Conservation (phyloP, 192 early-diverging fungal species). For the Blastocladiella britannica region DNA sequence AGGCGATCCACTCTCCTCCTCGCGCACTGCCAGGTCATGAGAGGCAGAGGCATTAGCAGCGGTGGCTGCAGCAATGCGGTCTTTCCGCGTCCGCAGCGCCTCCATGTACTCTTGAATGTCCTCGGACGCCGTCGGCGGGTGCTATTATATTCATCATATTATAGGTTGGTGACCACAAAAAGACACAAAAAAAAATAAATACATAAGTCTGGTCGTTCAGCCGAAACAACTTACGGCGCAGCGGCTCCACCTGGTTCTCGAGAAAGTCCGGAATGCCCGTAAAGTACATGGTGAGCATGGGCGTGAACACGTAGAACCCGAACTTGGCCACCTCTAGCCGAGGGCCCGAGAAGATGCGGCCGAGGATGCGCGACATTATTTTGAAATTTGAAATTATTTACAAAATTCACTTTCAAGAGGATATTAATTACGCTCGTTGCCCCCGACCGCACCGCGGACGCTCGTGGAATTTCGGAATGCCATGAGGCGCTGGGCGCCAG, state of each 20-base stretch:
- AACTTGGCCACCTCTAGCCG: not conserved
- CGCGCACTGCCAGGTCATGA: not conserved
- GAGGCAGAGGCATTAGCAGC: too few species aligned
- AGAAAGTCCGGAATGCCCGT: not conserved
- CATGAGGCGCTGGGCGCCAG: too few species aligned
- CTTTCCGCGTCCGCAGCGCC: not conserved
- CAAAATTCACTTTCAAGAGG: too few species aligned
- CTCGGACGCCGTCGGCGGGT: not conserved
- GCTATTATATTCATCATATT: not conserved
- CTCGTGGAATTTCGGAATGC: too few species aligned
- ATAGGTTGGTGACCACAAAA: not conserved
- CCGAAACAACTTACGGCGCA: not conserved
- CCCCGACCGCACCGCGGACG: too few species aligned
- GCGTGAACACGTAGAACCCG: not conserved
- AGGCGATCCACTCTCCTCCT: too few species aligned
- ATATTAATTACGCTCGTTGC: too few species aligned
- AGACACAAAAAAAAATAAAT: not conserved
- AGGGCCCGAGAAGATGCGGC: too few species aligned
- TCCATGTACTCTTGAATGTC: not conserved
- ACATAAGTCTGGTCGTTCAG: not conserved
- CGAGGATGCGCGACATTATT: too few species aligned
- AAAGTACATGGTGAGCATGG: not conserved
- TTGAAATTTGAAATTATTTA: too few species aligned
- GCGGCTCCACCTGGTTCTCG: not conserved
- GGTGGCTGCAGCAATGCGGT: too few species aligned